phyloP scores from a whole-genome alignment of 768 basidiomycete species.

The Crassisporium funariophilum region DNA sequence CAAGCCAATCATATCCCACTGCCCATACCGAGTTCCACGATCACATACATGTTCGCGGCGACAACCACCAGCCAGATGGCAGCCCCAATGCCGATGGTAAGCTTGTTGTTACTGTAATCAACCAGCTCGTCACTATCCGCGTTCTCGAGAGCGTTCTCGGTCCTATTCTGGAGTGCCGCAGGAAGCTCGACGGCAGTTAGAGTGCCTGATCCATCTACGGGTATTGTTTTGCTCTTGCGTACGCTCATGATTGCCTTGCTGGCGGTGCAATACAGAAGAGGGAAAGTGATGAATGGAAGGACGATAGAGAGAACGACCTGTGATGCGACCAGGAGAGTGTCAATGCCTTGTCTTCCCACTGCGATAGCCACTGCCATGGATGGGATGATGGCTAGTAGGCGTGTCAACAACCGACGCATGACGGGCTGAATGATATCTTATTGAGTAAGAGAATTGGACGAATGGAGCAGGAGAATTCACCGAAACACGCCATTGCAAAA shows the following conservation, averaged over 20 bases:
- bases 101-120: constrained; percentile 65
- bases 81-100: constrained; percentile 52
- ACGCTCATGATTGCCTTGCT: constrained; percentile 73
- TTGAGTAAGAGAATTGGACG: constrained; percentile 23
- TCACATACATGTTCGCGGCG: constrained; percentile 76
- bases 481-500: constrained; percentile 83
- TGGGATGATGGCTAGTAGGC: constrained; percentile 80
- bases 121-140: constrained; percentile 40
- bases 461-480: constrained; percentile 37
- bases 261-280: constrained; percentile 76
- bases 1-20: background rate
- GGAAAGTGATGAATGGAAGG: constrained; percentile 84
- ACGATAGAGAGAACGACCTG: constrained; percentile 86
- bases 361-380: constrained; percentile 77
- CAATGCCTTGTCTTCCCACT: constrained; percentile 69
- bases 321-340: constrained; percentile 78
- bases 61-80: constrained; percentile 67
- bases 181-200: constrained; percentile 1
- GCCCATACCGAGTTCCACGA: constrained; percentile 53
- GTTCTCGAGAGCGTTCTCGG: constrained; percentile 13
- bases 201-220: constrained; percentile 15
- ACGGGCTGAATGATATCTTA: constrained; percentile 51
- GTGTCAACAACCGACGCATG: constrained; percentile 80
- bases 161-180: constrained; percentile 3
- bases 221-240: constrained; percentile 36